A percentile compares a stretch with the other conserved stretches of the same genome.
Conservation (phyloP, 129 eudicot genomes). For the Lactuca sativa region DNA sequence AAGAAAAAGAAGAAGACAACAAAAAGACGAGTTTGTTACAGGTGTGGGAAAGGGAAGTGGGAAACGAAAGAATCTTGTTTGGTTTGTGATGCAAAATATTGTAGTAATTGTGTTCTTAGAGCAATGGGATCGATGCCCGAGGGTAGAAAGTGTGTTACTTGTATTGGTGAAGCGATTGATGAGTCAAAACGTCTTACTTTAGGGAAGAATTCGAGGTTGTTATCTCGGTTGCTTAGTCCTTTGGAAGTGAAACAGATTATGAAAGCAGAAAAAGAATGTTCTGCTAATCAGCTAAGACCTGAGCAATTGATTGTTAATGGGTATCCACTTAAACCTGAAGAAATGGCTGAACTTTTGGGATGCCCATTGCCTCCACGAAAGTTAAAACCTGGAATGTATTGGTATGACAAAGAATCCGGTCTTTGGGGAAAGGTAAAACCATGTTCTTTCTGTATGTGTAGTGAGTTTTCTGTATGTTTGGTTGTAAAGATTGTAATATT, state of each 20-base stretch:
- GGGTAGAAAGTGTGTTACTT: constrained; percentile 95
- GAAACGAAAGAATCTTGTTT: constrained; percentile 85
- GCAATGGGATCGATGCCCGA: constrained; percentile 99
- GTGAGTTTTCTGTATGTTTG: not conserved
- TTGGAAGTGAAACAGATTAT: constrained; percentile 92
- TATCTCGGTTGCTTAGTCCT: constrained; percentile 82
- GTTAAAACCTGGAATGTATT: constrained; percentile 87
- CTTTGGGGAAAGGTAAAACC: constrained; percentile 86
- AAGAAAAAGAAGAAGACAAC: constrained; percentile 57
- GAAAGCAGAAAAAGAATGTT: constrained; percentile 95
- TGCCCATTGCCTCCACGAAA: constrained; percentile 87
- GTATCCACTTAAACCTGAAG: constrained; percentile 84
- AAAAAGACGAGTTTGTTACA: constrained; percentile 53
- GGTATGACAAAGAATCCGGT: constrained; percentile 99
- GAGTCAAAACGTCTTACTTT: constrained; percentile 72
- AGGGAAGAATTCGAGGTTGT: constrained; percentile 83
- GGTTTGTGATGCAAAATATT: constrained; percentile 92
- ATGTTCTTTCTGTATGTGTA: not conserved
- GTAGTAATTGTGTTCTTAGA: constrained; percentile 93
- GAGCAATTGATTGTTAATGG: constrained; percentile 92
- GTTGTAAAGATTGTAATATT: constrained; percentile 20
- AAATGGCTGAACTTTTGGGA: constrained; percentile 88
- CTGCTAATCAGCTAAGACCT: constrained; percentile 97
- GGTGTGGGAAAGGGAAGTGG: constrained; percentile 99
- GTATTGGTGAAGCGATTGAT: constrained; percentile 92